Percentiles rank a stretch among this genome's conserved stretches.
Conservation (phyloP, 805 yeast species). For the Torulaspora delbrueckii region DNA sequence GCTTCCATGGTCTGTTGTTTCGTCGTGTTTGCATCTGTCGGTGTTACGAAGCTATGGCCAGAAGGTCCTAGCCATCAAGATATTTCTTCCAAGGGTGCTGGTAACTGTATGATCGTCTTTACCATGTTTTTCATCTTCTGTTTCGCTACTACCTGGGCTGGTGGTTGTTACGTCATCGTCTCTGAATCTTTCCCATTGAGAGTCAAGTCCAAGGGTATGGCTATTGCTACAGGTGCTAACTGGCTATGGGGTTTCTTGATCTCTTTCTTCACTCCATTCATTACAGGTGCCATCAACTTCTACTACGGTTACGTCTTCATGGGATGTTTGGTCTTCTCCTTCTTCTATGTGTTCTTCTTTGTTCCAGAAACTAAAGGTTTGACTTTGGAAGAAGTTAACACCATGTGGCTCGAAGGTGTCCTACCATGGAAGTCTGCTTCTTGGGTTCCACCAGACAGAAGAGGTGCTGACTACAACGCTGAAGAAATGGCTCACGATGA, state of each 20-base stretch:
- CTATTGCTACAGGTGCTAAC: slow-evolving; percentile 57
- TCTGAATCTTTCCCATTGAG: slow-evolving; percentile 70
- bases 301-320: slow-evolving; percentile 59
- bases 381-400: slow-evolving; percentile 75
- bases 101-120: slow-evolving; percentile 67
- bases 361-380: slow-evolving; percentile 76
- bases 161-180: slow-evolving; percentile 58
- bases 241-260: slow-evolving; percentile 67
- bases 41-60: slow-evolving; percentile 45
- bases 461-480: slow-evolving; percentile 12
- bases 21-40: slow-evolving; percentile 54
- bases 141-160: slow-evolving; percentile 76
- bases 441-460: slow-evolving; percentile 42
- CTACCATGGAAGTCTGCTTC: slow-evolving; percentile 43
- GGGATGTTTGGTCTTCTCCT: slow-evolving; percentile 49
- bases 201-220: slow-evolving; percentile 54
- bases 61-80: slow-evolving; percentile 37
- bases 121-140: slow-evolving; percentile 66
- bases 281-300: slow-evolving; percentile 59
- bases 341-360: slow-evolving; percentile 63
- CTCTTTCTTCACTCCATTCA: slow-evolving; percentile 66
- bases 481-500: slow-evolving; percentile 22
- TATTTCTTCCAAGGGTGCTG: slow-evolving; percentile 48
- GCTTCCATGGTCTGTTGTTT: slow-evolving; percentile 44
- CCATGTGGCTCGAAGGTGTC: slow-evolving; percentile 42